Conservation (phyloP, 2,329 filamentous ascomycete species). For the Daldinia sp. region DNA sequence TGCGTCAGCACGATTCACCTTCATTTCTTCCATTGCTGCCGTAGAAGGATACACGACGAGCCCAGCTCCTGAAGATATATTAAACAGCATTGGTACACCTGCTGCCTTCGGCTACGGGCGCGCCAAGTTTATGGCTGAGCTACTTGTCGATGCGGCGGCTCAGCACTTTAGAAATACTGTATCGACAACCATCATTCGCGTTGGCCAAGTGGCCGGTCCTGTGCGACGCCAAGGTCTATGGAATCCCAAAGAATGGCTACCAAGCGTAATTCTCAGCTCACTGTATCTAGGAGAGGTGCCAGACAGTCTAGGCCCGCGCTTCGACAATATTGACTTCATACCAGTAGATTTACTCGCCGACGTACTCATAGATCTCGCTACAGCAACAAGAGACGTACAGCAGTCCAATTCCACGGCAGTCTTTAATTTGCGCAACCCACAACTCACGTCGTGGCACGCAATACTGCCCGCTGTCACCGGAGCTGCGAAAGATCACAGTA, state of each 20-base stretch:
- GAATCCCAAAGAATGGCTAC: constrained; percentile 54
- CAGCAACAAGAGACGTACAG: constrained; percentile 41
- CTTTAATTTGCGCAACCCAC: no score
- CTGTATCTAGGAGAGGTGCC: constrained; percentile 55
- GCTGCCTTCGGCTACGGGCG: constrained; percentile 44
- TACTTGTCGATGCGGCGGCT: constrained; percentile 43
- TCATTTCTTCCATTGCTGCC: constrained; percentile 43
- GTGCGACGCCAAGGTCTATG: constrained; percentile 37
- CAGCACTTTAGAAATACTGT: constrained; percentile 16
- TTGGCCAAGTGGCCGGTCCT: constrained; percentile 49
- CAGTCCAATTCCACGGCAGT: not conserved
- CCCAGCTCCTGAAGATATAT: constrained; percentile 31
- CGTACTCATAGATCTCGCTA: constrained; percentile 52
- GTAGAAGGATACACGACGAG: constrained; percentile 14
- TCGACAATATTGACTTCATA: constrained; percentile 57
- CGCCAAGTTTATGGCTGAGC: constrained; percentile 48
- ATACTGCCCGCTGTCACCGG: constrained; percentile 7
- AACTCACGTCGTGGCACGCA: constrained; percentile 19
- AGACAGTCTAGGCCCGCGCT: constrained; percentile 50
- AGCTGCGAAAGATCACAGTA: no score
- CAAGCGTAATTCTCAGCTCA: constrained; percentile 56
- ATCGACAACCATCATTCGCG: constrained; percentile 39
- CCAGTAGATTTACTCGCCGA: constrained; percentile 57
- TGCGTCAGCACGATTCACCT: constrained; percentile 29
- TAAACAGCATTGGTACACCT: constrained; percentile 22